Evolutionary conservation across 345 rosid species (phyloP).

Genomic region (Brassica rapa): DNA sequence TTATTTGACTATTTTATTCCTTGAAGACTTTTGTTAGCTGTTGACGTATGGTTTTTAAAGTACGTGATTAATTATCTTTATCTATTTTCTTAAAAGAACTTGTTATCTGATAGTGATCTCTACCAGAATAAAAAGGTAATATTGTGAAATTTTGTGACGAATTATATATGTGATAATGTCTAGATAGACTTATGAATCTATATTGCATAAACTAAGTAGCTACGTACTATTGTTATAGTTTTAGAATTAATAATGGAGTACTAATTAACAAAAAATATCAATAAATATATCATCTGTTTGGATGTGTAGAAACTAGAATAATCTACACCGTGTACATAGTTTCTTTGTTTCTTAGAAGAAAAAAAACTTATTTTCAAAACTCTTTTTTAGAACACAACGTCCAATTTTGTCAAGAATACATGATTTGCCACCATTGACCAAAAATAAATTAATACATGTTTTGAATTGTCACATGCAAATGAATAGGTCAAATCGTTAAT

Average conservation of each 20-base stretch:
- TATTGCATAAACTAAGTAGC: background rate
- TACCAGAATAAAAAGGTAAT: background rate
- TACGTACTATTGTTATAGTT: background rate
- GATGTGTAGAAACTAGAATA: background rate
- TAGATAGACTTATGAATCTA: background rate
- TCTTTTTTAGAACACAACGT: background rate
- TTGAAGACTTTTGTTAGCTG: background rate
- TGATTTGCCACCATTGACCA: background rate
- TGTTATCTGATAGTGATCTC: slow-evolving; percentile 10
- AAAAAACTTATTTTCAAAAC: background rate
- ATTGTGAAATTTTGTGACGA: background rate
- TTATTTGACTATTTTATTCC: background rate
- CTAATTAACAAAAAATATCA: background rate
- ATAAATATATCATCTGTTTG: background rate
- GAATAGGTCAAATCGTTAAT: background rate
- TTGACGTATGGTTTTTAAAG: background rate
- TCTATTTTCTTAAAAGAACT: background rate
- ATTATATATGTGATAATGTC: background rate
- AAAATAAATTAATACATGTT: background rate
- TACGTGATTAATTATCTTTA: slow-evolving; percentile 1
- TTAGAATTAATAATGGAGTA: background rate
- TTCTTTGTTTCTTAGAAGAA: background rate
- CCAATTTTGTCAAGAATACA: background rate
- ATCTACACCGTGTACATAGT: background rate
- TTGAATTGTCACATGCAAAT: background rate